Evolutionary conservation across 495 filamentous ascomycete genomes (phyloP).

Genomic region (Xylaria bambusicola): DNA sequence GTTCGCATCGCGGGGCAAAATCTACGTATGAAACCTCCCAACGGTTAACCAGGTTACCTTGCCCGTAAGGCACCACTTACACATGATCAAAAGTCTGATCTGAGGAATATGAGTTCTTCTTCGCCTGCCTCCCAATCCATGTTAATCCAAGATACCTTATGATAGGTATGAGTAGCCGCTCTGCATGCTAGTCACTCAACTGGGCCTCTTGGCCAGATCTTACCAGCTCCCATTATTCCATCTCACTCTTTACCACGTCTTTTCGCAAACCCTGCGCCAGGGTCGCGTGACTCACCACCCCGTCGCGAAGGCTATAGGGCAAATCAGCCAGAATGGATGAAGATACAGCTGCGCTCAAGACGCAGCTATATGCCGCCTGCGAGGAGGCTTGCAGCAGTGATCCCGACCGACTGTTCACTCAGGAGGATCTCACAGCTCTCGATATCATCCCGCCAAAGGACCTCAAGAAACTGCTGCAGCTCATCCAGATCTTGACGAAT

Average conservation of each 20-base stretch:
- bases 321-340: constrained; percentile 25
- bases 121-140: background rate
- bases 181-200: constrained; percentile 1
- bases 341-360: constrained; percentile 25
- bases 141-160: background rate
- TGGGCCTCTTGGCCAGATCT: constrained; percentile 5
- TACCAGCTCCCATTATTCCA: constrained; percentile 6
- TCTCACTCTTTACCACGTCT: constrained; percentile 21
- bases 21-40: background rate
- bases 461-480: constrained; percentile 56
- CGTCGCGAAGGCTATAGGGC: background rate
- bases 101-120: background rate
- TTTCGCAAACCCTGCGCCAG: constrained; percentile 39
- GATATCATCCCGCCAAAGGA: constrained; percentile 62
- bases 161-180: background rate
- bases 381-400: constrained; percentile 32
- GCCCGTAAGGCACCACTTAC: too few relatives aligned
- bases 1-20: constrained; percentile 21
- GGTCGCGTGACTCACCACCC: constrained; percentile 28
- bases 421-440: constrained; percentile 65
- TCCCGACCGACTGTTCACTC: constrained; percentile 60
- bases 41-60: too few relatives aligned
- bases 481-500: constrained; percentile 62
- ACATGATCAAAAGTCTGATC: too few relatives aligned
- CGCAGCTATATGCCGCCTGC: constrained; percentile 30